Base-by-base conservation (phyloP, 306 rosid genomes). In the Bauhinia variegata region DNA sequence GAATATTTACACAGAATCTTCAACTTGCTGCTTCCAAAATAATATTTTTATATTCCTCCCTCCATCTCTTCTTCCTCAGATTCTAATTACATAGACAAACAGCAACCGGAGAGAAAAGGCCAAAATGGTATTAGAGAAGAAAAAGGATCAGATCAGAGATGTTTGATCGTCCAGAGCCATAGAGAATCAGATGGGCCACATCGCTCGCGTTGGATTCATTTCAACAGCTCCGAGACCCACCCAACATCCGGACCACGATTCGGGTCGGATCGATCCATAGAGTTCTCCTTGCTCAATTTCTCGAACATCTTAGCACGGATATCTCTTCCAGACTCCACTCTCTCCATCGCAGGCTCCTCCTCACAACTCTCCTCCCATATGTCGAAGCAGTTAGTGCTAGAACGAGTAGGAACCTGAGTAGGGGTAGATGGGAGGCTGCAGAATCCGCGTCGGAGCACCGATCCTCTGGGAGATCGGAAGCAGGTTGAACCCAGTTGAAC, bases 321-420 rank as follows among this genome's bases (percentile, higher is more conserved):
- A n/a, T 54, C 83, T 53, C 99, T 86, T 1, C 99, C 99, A 0
- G 95, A 86, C 70, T 95, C 99, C 0, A 95, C 99, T 67, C 99
- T 86, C 73, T 88, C 97, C 99, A 95, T 95, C 0, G 74, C 83
- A 0, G 95, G 89, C 75, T 88, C 98, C 74, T 93, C 98, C 79
- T 78, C 90, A 0, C 67, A 64, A 4, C 72, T 64, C 65, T 65
- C 68, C 0, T 88, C 97, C 73, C 81, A 82, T 12, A 77, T 3
- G 15, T 90, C 95, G 5, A 85, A 68, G 41, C 47, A 82, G 6
- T 60, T 78, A 0, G 55, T 49, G 2, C 88, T 80, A 2, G 74
- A 17, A 5, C 96, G 88, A 38, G 50, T 11, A 6, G 85, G 86
- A 0, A 71, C 65, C 65, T 81, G 84, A 0, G 97, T 95, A 3